Evolutionary conservation across 2,329 filamentous ascomycete species (phyloP).

Genomic region (Colletotrichum sp.): DNA sequence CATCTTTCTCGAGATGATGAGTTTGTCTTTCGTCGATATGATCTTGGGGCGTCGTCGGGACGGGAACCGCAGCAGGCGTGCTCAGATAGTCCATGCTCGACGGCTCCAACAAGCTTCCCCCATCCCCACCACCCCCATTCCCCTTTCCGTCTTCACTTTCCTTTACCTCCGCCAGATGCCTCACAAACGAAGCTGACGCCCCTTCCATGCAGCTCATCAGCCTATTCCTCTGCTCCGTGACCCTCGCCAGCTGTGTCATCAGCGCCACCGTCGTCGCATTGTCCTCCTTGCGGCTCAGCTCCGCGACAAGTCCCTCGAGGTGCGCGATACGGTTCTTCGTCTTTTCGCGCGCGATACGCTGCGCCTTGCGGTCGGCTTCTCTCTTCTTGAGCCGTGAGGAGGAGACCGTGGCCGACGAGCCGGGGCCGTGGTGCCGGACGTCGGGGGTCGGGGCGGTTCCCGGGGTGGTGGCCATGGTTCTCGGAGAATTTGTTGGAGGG

Average conservation of each 20-base stretch:
- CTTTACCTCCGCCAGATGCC: not conserved
- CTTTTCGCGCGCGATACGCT: conserved; percentile 32
- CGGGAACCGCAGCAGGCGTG: not conserved
- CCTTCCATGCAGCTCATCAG: not conserved
- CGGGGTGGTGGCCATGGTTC: not conserved
- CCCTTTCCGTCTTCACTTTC: not conserved
- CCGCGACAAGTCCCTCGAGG: conserved; percentile 31
- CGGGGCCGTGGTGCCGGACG: not conserved
- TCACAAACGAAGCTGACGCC: not conserved
- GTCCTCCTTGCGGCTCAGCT: conserved; percentile 25
- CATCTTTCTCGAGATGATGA: not conserved
- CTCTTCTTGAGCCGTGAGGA: conserved; percentile 29
- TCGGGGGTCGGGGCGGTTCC: not conserved
- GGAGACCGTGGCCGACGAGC: not conserved
- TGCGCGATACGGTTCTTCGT: conserved; percentile 34
- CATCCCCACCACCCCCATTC: not conserved
- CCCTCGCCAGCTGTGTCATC: conserved; percentile 26
- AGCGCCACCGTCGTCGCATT: conserved; percentile 25
- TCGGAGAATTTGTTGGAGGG: not conserved
- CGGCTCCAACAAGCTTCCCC: not conserved
- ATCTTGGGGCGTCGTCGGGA: not conserved
- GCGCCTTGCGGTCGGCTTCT: conserved; percentile 35
- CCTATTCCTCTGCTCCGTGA: conserved; percentile 29
- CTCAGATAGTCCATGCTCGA: not conserved
- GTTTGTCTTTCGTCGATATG: not conserved